Conservation (phyloP, 1,284 basidiomycete genomes). For the Neonothopanus nambi region DNA sequence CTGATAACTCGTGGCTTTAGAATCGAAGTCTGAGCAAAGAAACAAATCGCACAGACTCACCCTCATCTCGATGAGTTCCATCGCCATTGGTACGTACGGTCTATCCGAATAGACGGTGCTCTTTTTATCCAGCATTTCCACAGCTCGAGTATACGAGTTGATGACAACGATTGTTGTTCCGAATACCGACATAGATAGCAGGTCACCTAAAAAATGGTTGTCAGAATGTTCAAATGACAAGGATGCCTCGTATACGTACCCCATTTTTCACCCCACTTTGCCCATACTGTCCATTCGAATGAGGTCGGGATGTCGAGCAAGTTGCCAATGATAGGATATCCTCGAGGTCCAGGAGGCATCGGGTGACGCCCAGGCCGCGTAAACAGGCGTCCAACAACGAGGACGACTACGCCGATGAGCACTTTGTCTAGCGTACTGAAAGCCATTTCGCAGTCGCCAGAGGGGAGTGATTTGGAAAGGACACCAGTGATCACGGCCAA, state of each 20-base stretch:
- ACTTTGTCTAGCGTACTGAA: neutral
- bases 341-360: conserved; percentile 44
- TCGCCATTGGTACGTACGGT: conserved; percentile 24
- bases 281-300: conserved; percentile 40
- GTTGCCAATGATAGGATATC: conserved; percentile 43
- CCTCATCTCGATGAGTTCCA: conserved; percentile 14
- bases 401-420: neutral
- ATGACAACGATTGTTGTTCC: conserved; percentile 22
- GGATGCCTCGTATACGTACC: conserved; percentile 26
- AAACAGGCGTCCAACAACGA: neutral
- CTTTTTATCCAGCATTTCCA: conserved; percentile 27
- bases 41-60: neutral
- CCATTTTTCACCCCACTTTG: conserved; percentile 42
- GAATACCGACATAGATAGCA: conserved; percentile 3
- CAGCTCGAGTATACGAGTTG: conserved; percentile 23
- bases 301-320: conserved; percentile 41
- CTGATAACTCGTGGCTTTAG: neutral
- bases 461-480: too few species aligned
- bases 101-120: conserved; percentile 26
- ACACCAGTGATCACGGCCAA: too few species aligned
- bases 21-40: neutral
- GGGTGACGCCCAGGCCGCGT: conserved; percentile 12
- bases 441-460: neutral
- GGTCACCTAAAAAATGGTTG: neutral
- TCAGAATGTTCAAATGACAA: neutral